Evolutionary conservation across 768 basidiomycete species (phyloP), one percentile per base, ranked within the genome.

Genomic region (Phylloporus arenicola): DNA sequence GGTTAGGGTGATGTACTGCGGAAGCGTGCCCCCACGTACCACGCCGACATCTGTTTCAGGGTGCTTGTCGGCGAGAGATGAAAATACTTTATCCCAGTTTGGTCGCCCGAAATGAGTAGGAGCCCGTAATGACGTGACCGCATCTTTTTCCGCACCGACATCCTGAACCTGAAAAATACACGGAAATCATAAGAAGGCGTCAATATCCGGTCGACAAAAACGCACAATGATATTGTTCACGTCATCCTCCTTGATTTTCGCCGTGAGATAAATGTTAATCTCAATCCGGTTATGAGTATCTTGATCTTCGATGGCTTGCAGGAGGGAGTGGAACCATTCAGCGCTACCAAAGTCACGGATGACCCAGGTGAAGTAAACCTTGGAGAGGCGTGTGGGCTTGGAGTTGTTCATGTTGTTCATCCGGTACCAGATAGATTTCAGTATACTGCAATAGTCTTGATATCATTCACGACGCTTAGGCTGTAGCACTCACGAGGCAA

Each of bases 331-430:
- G 82, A 96, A 95, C 89, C 89, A 92, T 65, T 91, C 89, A 5
- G 89, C 88, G 34, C 79, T 79, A 54, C 86, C 88, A 61, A 91
- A 92, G 68, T 94, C 92, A 58, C 90, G 86, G 64, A 95, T 95
- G 61, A 94, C 91, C 92, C 92, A 94, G 14, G 88, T 89, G 65
- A 94, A 92, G 75, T 92, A 92, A 43, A 90, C 83, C 72, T 97
- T 96, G 44, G 86, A 88, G 35, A 96, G 78, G 43, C 89, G 79
- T 1, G 92, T 94, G 13, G 82, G 80, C 67, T 83, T 84, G 20
- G 78, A 79, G 55, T 75, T 70, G 61, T 86, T 80, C 61, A 92
- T 77, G 70, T 86, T 86, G 72, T 93, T 95, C 87, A 94, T 87
- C 50, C 92, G 86, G 72, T 96, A 97, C 92, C 92, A 94, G 61